Conservation (phyloP, 192 early-diverging fungal genomes). For the Podila verticillata region DNA sequence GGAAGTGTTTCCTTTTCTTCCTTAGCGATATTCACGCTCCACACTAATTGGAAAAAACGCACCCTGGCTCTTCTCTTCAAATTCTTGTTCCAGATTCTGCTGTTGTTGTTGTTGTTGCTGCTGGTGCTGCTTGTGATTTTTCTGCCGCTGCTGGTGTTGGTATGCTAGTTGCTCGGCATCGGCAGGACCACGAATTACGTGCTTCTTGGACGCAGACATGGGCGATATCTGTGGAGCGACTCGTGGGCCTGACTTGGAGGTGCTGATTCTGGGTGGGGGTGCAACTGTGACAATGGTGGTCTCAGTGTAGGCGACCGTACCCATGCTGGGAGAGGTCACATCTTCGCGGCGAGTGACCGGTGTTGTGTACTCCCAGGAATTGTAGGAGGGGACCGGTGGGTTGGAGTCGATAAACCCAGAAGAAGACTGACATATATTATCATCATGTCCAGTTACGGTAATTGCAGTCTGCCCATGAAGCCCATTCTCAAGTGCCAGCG, state of each 20-base stretch:
- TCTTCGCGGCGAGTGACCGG: slow-evolving; percentile 1
- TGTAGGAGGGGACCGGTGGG: slow-evolving; percentile 7
- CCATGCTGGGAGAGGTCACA: neutral
- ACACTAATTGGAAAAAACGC: slow-evolving; percentile 10
- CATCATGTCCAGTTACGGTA: slow-evolving; percentile 2
- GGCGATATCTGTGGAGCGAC: neutral
- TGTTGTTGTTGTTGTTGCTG: neutral
- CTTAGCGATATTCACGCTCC: slow-evolving; percentile 1
- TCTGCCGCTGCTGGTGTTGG: neutral
- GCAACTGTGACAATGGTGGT: slow-evolving; percentile 12
- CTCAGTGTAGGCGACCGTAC: neutral
- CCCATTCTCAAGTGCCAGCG: neutral
- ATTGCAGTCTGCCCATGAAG: neutral
- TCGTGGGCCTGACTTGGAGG: slow-evolving; percentile 2
- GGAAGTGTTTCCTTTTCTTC: no score
- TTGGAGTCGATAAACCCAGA: neutral
- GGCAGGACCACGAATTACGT: neutral
- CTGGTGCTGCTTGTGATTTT: neutral
- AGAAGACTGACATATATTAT: neutral
- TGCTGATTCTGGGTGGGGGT: neutral
- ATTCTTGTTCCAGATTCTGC: slow-evolving; percentile 7
- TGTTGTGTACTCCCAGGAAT: slow-evolving; percentile 6
- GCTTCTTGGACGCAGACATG: neutral
- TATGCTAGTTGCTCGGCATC: neutral
- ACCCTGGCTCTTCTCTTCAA: slow-evolving; percentile 11